Evolutionary conservation across 75 land plant genomes (phyloP).

Genomic region (Cupressus sempervirens): DNA sequence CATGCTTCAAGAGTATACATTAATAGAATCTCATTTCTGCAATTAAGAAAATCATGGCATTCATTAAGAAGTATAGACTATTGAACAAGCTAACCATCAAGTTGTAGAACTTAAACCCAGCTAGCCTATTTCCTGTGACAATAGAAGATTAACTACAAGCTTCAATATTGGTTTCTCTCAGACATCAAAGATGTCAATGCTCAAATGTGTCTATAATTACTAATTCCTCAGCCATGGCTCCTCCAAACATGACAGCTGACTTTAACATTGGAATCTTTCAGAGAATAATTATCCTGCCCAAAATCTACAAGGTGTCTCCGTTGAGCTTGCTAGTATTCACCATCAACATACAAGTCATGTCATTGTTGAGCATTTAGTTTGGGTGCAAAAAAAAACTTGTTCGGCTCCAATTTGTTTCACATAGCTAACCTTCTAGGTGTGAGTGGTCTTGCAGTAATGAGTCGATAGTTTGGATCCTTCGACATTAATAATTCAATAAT

Average conservation of each 20-base stretch:
- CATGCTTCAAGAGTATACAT: too few species aligned
- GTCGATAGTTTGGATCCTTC: constrained; percentile 22
- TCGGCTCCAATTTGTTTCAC: background rate
- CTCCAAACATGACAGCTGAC: background rate
- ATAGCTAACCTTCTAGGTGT: background rate
- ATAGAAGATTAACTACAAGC: background rate
- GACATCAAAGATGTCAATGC: background rate
- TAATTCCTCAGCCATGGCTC: background rate
- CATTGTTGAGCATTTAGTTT: background rate
- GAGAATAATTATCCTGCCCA: background rate
- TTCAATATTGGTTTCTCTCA: background rate
- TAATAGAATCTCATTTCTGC: too few species aligned
- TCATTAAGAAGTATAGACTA: background rate
- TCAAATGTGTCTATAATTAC: background rate
- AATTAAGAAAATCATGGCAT: background rate
- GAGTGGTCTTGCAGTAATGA: constrained; percentile 53
- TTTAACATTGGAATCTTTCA: background rate
- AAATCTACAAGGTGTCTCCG: background rate
- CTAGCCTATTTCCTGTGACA: background rate
- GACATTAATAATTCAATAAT: constrained; percentile 59
- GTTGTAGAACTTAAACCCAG: background rate
- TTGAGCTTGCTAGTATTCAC: background rate
- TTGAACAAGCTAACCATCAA: background rate
- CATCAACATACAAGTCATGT: background rate
- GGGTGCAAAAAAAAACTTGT: background rate